phyloP scores from a whole-genome alignment of 352 stramenopile genomes.

The Hyaloperonospora brassicae region DNA sequence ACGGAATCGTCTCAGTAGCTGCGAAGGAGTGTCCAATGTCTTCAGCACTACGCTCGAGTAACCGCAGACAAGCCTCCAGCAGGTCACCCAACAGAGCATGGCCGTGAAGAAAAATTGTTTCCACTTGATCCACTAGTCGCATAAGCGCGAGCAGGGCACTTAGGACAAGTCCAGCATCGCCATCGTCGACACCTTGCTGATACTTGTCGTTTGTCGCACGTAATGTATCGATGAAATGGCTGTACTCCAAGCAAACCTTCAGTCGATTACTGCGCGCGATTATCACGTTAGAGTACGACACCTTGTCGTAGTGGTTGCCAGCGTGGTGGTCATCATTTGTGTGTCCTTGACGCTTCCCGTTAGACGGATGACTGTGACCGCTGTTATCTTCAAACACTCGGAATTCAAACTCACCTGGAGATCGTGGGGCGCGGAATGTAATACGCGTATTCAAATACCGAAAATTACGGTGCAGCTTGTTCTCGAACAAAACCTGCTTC shows the following conservation, averaged over 20 bases:
- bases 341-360: constrained; percentile 20
- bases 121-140: constrained; percentile 63
- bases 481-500: constrained; percentile 76
- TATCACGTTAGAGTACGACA: constrained; percentile 55
- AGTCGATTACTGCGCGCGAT: constrained; percentile 62
- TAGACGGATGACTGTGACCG: constrained; percentile 23
- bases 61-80: constrained; percentile 40
- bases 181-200: constrained; percentile 38
- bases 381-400: constrained; percentile 72
- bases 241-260: constrained; percentile 71
- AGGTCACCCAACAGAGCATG: constrained; percentile 56
- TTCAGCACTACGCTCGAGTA: constrained; percentile 36
- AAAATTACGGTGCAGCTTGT: constrained; percentile 60
- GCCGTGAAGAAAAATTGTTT: constrained; percentile 66
- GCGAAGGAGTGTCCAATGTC: constrained; percentile 36
- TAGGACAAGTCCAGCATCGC: constrained; percentile 49
- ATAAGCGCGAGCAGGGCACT: constrained; percentile 56
- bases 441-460: constrained; percentile 65
- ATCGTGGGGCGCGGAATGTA: constrained; percentile 71
- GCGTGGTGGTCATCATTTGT: constrained; percentile 27
- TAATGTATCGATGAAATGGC: constrained; percentile 71
- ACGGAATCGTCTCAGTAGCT: constrained; percentile 54
- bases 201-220: constrained; percentile 59
- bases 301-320: constrained; percentile 18
- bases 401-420: constrained; percentile 76